Evolutionary conservation across 2,329 filamentous ascomycete genomes (phyloP), one percentile per base, ranked within the genome.

Genomic region (Penicillium janthinellum): DNA sequence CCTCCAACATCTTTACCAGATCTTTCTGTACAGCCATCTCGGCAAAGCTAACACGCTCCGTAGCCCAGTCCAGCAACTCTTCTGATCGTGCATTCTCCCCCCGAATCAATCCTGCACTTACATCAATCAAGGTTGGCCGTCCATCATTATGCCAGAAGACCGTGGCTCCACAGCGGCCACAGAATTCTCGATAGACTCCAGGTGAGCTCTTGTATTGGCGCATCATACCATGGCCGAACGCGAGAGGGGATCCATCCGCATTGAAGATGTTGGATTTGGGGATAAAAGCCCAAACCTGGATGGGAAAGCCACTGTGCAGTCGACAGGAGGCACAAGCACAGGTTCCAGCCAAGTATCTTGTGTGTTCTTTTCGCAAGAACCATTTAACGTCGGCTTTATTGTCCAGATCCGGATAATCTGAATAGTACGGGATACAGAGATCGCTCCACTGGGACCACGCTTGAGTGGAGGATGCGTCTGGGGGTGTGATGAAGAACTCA

Each of bases 261-360:
- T 84, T 77, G 17, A 78, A 73, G 55, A 90, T 85, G 65, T 88
- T 86, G 1, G 75, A 71, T n/a, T 79, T 78, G 0, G 86, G 86
- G 0, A 90, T 75, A 67, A 90, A 91, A 0, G 85, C 81, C 88
- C 88, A 91, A 0, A 83, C 77, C 65, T 88, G 83, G 49, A 90
- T 82, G 57, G 89, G 86, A 63, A 86, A 87, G 3, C 88, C 87
- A 0, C 84, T 82, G 0, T 76, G 73, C 3, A 86, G 76, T 5
- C 88, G 84, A 70, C 88, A 91, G 2, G 85, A 84, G 5, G 75
- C 79, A 71, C 88, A 91, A 1, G 81, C 79, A 67, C 88, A 90
- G 7, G 83, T 80, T 1, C 85, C 85, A 2, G 85, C 83, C 1
- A 87, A 75, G 70, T 86, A 90, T 60, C 80, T 84, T 5, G 74